Base-by-base conservation (phyloP, 306 rosid species). In the Castanospermum australe region DNA sequence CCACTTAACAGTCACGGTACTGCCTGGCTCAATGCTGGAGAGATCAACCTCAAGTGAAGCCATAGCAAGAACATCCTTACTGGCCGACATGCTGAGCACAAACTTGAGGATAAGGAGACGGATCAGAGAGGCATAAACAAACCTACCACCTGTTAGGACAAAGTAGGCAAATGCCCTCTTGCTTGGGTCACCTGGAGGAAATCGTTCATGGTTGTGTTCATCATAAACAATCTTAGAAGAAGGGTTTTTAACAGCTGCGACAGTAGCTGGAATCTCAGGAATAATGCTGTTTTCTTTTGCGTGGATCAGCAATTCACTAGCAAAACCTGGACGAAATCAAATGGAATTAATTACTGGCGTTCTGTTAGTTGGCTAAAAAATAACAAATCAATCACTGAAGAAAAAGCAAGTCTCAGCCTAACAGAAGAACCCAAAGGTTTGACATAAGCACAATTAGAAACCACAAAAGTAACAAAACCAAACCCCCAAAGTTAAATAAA, bases 141-240 rank as follows among this genome's bases (percentile, higher is more conserved):
- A 93, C 73, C 97, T 85, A 25, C 97, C 97, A 38, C 96, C 94
- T 3, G 96, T 83, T 55, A 93, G 87, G 77, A 89, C 96, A 82
- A 93, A 90, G 85, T 93, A 93, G 6, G 94, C 97, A 89, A 93
- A 93, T 72, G 97, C 96, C 64, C 92, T 91, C 83, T 93, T 93
- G 91, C 94, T 93, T 45, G 97, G 97, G 78, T 93, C 97, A 18
- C 96, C 96, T 6, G 92, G 91, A 82, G 97, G 96, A 68, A 80
- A 85, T 28, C 96, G 83, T 64, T 93, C 96, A 25, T 93, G 96
- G 72, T 93, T 90, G 90, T 86, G 50, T 1, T 85, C 89, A 45
- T 93, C 96, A 18, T 93, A 93, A 24, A 90, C 85, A 80, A 90
- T 90, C 88, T 90, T 90, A 8, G 91, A 88, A 67, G 91, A 80